These are phyloP conservation scores for Pythium dissotocum DNA, from an alignment of 352 stramenopile species.

Conservation along the genomic window DNA sequence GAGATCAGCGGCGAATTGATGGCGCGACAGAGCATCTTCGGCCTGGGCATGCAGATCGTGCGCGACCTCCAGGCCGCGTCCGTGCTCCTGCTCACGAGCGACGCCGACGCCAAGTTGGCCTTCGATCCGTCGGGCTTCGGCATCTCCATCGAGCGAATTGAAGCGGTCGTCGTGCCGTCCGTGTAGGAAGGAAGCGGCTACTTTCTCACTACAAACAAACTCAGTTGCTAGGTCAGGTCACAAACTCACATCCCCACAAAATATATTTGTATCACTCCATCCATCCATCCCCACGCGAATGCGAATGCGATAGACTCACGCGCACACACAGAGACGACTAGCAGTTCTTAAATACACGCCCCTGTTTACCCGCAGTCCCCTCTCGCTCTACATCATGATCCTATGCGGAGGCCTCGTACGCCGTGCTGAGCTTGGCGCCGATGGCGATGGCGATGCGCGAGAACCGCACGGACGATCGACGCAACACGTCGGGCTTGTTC, in stretches of 20 bases:
- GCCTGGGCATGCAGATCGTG: conserved; percentile 76
- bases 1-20: conserved; percentile 84
- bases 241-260: background rate
- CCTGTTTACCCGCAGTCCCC: background rate
- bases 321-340: background rate
- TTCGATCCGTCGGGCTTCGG: conserved; percentile 79
- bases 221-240: conserved; percentile 7
- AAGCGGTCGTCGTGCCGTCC: conserved; percentile 9
- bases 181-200: background rate
- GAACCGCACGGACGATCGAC: conserved; percentile 60
- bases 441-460: conserved; percentile 70
- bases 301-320: background rate
- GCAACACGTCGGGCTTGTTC: conserved; percentile 78
- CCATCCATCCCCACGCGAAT: background rate
- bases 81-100: conserved; percentile 49
- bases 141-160: conserved; percentile 34
- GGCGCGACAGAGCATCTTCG: conserved; percentile 83
- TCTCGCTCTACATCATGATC: background rate
- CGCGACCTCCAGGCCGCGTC: conserved; percentile 57
- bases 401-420: conserved; percentile 48
- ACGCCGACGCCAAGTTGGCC: conserved; percentile 23
- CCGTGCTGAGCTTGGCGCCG: conserved; percentile 76
- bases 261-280: background rate
- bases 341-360: background rate
- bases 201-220: background rate